Percentiles rank a stretch among this genome's conserved stretches.
These are phyloP conservation scores for Penicillium salamii DNA, from an alignment of 495 filamentous ascomycete genomes.

Conservation along the genomic window DNA sequence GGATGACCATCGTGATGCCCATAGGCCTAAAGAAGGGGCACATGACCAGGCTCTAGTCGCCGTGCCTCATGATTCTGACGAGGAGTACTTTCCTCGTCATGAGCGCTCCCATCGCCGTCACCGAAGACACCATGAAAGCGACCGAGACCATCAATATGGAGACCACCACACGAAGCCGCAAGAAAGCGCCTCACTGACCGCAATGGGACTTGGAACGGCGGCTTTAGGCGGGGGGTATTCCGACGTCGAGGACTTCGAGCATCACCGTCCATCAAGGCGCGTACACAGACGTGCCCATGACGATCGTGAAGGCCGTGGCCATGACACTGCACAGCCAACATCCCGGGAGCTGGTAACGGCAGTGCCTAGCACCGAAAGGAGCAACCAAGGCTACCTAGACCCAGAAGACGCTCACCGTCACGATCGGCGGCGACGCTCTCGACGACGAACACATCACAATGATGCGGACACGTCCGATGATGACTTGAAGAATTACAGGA, in stretches of 20 bases:
- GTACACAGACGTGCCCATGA: conserved; percentile 12
- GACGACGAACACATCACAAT: conserved; percentile 27
- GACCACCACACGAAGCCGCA: conserved; percentile 24
- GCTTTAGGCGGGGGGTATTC: conserved; percentile 38
- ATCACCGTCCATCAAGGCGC: conserved; percentile 7
- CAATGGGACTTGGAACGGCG: conserved; percentile 40
- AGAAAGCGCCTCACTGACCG: conserved; percentile 13
- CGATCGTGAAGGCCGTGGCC: conserved; percentile 6
- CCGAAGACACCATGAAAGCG: conserved; percentile 22
- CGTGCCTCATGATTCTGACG: conserved; percentile 40
- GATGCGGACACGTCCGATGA: conserved; percentile 38
- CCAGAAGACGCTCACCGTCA: conserved; percentile 18
- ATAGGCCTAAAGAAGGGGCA: conserved; percentile 26
- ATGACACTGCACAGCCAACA: conserved; percentile 10
- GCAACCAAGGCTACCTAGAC: conserved; percentile 20
- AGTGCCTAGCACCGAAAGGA: conserved; percentile 6
- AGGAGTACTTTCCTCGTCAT: conserved; percentile 32
- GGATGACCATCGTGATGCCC: conserved; percentile 29
- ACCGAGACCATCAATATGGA: conserved; percentile 22
- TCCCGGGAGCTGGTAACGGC: conserved; percentile 13
- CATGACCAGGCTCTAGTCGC: conserved; percentile 35
- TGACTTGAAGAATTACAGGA: conserved; percentile 35
- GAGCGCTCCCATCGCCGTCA: conserved; percentile 26
- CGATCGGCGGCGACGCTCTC: conserved; percentile 31
- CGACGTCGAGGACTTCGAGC: conserved; percentile 37